Evolutionary conservation across 371 early-diverging fungal species (phyloP), one percentile per base, ranked within the genome.

Genomic region (Fennellomyces sp.): DNA sequence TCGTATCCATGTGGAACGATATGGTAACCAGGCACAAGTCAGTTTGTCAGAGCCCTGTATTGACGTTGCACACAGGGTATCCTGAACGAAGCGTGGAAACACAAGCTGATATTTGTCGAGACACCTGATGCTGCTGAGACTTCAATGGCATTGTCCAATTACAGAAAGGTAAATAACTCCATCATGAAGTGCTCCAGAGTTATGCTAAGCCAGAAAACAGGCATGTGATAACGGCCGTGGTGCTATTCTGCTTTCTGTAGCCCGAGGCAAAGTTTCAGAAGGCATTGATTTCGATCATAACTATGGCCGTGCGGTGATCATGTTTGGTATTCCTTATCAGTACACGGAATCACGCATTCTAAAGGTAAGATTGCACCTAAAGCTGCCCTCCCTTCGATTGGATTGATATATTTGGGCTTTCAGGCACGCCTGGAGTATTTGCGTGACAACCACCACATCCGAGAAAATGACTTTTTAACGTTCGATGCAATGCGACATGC

Each of bases 401-500:
- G 13, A 10, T 38, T 35, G 39, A 6, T 7, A 0, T 41, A 29
- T 38, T 63, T n/a, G n/a, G n/a, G n/a, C n/a, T n/a, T n/a, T n/a
- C n/a, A 90, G 85, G 99, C 99, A 1, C 86, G 99, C 12, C 78
- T 99, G 23, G 98, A 98, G 71, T 99, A 94, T 80, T 72, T 99
- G 53, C 85, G 97, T 26, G 94, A 95, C 58, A 88, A 95, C 68
- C 88, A 92, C 69, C 88, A 93, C 52, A 96, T 99, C 26, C 87
- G 97, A 30, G 99, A 99, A 74, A 97, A 96, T 70, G 99, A 99
- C 61, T 99, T 99, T 72, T 78, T 99, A 63, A 96, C 97, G 0
- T 99, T 99, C 79, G 99, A 99, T 70, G 99, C 99, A 0, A 92
- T 99, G 88, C 89, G 99, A 6, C 99, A 99, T 78, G 99, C 99